phyloP scores from a whole-genome alignment of 2,329 filamentous ascomycete genomes.

The Xylariaceae sp. region DNA sequence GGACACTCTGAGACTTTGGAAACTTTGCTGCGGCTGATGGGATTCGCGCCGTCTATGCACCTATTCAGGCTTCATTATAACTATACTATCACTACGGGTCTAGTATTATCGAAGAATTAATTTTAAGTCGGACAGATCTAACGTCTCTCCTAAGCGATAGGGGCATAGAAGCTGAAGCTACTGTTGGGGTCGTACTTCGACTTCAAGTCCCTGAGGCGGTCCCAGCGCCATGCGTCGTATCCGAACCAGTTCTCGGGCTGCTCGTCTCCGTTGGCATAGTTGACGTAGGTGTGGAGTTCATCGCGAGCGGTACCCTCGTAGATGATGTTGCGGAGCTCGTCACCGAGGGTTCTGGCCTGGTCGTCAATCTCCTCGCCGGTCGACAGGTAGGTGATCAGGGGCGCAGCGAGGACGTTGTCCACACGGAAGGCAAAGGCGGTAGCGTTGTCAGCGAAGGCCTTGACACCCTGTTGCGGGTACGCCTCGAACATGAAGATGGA shows the following conservation, averaged over 20 bases:
- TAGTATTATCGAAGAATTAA: too few species aligned
- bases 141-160: conserved; percentile 11
- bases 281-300: conserved; percentile 30
- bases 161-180: conserved; percentile 31
- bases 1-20: too few species aligned
- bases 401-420: conserved; percentile 16
- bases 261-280: conserved; percentile 35
- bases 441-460: conserved; percentile 12
- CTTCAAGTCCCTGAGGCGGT: conserved; percentile 34
- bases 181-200: conserved; percentile 33
- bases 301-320: conserved; percentile 19
- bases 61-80: too few species aligned
- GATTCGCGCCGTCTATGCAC: too few species aligned
- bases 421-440: conserved; percentile 24
- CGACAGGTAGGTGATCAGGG: conserved; percentile 32
- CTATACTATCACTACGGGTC: too few species aligned
- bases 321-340: conserved; percentile 27
- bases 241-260: conserved; percentile 32
- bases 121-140: not conserved
- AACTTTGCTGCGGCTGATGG: too few species aligned
- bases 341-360: conserved; percentile 28
- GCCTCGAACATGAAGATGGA: conserved; percentile 26
- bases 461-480: conserved; percentile 20
- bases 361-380: conserved; percentile 22
- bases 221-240: conserved; percentile 36